Evolutionary conservation across 2,329 filamentous ascomycete genomes (phyloP), one percentile per base, ranked within the genome.

Genomic region (Trichoderma arundinaceum): DNA sequence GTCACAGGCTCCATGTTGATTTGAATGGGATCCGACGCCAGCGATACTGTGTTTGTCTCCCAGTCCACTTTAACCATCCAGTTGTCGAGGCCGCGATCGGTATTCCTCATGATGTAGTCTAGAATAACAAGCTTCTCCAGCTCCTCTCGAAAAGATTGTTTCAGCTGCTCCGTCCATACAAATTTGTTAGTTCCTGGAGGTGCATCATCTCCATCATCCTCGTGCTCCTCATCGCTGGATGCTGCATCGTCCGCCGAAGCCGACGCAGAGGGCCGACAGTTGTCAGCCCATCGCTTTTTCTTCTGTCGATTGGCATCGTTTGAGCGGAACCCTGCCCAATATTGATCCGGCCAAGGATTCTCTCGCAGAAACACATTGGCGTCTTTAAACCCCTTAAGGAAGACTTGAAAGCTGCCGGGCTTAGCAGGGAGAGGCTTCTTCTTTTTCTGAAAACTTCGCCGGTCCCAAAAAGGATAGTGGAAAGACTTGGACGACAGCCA

Each of bases 31-130:
- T 97, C 93, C 0, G 92, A 92, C 15, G 90, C 89, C 69, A 99
- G 92, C 7, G 91, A 92, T 12, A 95, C 94, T 72, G 90, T 86
- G 73, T 95, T 88, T 2, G 86, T 88, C 71, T 92, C 86, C 84
- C 89, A 92, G 77, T 99, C 94, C 38, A 99, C 92, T 77, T 92
- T 95, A 75, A 99, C 93, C 95, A 99, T 99, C 95, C 95, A 99
- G 73, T 99, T 99, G 76, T 99, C 95, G 65, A 97, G 82, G 1
- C 95, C 95, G 78, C 95, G 87, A 76, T 99, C 95, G 1, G 95
- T 99, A 75, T 99, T 99, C 66, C 95, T 88, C 95, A 99, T 99
- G 69, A 99, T 96, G 76, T 99, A 99, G 78, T 99, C 95, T 70
- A 99, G 79, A 73, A 99, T 96, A 22, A 99, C 96, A 7, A 99